These are phyloP conservation scores for Penicillium oxalicum DNA, from an alignment of 2,329 filamentous ascomycete species.

Conservation along the genomic window DNA sequence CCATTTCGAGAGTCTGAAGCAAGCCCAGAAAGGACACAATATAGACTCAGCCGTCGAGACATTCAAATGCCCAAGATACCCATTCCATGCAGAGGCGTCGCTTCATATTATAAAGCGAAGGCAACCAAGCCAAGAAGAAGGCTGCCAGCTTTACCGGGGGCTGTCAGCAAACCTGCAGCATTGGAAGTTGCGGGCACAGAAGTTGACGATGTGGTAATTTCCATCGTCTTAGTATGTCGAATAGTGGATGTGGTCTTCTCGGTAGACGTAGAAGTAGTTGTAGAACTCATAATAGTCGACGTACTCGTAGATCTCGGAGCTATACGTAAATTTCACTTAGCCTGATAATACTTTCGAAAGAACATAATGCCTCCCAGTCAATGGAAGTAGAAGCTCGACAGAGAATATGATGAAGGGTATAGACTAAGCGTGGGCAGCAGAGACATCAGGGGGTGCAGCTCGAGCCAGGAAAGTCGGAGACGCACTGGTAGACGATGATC, in stretches of 20 bases:
- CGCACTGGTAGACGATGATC: slow-evolving; percentile 11
- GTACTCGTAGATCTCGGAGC: no score
- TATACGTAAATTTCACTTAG: no score
- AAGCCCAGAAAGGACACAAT: no score
- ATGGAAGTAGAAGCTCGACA: no score
- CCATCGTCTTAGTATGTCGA: slow-evolving; percentile 11
- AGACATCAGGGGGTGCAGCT: slow-evolving; percentile 10
- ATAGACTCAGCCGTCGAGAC: no score
- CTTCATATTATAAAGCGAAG: slow-evolving; percentile 17
- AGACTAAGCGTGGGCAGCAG: no score
- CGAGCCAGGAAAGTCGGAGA: slow-evolving; percentile 5
- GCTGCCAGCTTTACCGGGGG: slow-evolving; percentile 26
- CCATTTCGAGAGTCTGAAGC: no score
- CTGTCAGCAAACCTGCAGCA: slow-evolving; percentile 22
- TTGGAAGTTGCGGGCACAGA: slow-evolving; percentile 16
- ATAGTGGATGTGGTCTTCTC: slow-evolving; percentile 11
- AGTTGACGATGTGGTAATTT: slow-evolving; percentile 15
- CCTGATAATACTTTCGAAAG: no score
- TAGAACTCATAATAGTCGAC: slow-evolving; percentile 12
- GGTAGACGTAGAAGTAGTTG: slow-evolving; percentile 10
- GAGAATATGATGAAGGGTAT: no score
- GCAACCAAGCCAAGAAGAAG: slow-evolving; percentile 24
- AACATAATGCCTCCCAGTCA: no score
- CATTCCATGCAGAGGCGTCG: neutral
- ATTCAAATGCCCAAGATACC: no score